These are phyloP conservation scores for Scleroderma bovista DNA, from an alignment of 768 basidiomycete species.

Conservation along the genomic window DNA sequence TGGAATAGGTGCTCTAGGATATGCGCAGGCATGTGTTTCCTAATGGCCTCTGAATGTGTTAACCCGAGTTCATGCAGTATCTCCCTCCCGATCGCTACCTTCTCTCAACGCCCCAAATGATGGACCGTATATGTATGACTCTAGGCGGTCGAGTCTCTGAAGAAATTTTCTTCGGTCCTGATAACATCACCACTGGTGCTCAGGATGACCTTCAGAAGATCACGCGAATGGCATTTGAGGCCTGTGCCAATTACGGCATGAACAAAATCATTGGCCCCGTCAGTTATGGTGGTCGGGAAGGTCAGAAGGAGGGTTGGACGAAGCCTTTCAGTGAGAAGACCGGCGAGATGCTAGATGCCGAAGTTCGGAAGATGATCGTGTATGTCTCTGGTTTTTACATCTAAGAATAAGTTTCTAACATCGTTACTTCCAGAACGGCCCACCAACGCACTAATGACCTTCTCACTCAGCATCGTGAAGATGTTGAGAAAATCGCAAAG, in stretches of 20 bases:
- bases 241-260: constrained; percentile 96
- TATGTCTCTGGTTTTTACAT: constrained; percentile 27
- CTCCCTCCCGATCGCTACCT: constrained; percentile 94
- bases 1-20: constrained; percentile 92
- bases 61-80: constrained; percentile 47
- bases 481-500: constrained; percentile 92
- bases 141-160: constrained; percentile 96
- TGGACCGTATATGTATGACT: constrained; percentile 97
- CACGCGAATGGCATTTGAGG: constrained; percentile 95
- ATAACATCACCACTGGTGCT: constrained; percentile 95
- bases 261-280: constrained; percentile 91
- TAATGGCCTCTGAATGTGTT: constrained; percentile 4
- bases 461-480: constrained; percentile 71
- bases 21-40: constrained; percentile 68
- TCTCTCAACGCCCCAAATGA: constrained; percentile 89
- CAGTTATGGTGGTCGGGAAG: constrained; percentile 88
- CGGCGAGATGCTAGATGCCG: constrained; percentile 83
- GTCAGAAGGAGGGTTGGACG: constrained; percentile 81
- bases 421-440: constrained; percentile 45
- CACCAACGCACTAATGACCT: constrained; percentile 81
- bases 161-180: constrained; percentile 92
- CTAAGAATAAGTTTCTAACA: constrained; percentile 5
- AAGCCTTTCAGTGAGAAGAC: constrained; percentile 99
- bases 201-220: constrained; percentile 99
- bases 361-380: constrained; percentile 96